Evolutionary conservation across 2,329 filamentous ascomycete genomes (phyloP).

Genomic region (Diaporthe helianthi): DNA sequence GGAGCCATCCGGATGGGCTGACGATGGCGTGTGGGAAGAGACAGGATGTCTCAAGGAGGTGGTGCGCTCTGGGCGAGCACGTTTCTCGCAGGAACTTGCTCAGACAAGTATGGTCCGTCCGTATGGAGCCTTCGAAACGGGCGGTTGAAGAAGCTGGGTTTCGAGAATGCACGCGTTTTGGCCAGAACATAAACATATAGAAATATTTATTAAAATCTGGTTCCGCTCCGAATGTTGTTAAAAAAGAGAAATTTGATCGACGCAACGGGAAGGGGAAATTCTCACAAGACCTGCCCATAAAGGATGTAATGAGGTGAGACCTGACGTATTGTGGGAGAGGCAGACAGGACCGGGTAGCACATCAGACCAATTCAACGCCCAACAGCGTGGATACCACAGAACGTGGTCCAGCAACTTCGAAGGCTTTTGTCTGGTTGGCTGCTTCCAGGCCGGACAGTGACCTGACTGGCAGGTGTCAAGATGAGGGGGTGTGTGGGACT

Average conservation of each 20-base stretch:
- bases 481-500: neutral
- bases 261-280: neutral
- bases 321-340: neutral
- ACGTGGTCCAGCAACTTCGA: neutral
- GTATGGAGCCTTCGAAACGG: constrained; percentile 15
- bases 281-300: neutral
- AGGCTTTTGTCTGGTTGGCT: neutral
- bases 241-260: neutral
- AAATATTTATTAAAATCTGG: neutral
- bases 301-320: neutral
- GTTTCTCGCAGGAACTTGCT: constrained; percentile 30
- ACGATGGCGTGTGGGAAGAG: constrained; percentile 16
- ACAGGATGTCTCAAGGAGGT: constrained; percentile 19
- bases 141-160: constrained; percentile 11
- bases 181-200: neutral
- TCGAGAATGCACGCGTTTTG: neutral
- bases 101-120: constrained; percentile 3
- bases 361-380: constrained; percentile 18
- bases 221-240: neutral
- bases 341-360: neutral
- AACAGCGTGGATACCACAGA: neutral
- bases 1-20: constrained; percentile 35
- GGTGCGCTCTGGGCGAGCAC: constrained; percentile 20
- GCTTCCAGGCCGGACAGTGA: neutral
- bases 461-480: neutral